Conservation (phyloP, 2,329 filamentous ascomycete genomes). For the Aspergillus sp. region DNA sequence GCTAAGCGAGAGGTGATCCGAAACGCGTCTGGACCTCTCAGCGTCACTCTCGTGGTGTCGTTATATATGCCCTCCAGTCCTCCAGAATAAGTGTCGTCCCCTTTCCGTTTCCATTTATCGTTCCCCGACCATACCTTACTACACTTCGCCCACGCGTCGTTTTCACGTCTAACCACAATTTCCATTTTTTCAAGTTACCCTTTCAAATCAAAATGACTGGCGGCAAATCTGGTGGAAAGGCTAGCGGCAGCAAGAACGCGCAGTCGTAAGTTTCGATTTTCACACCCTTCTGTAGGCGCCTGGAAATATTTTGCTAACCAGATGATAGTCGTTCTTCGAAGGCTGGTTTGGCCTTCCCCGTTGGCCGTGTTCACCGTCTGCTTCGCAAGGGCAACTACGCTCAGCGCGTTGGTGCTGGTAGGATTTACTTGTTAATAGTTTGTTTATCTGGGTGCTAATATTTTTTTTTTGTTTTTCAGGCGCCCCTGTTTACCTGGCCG, state of each 20-base stretch:
- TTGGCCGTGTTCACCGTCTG: constrained; percentile 98
- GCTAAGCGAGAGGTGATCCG: constrained; percentile 50
- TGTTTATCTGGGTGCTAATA: not conserved
- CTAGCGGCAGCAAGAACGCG: constrained; percentile 97
- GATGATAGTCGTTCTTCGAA: constrained; percentile 86
- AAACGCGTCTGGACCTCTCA: constrained; percentile 38
- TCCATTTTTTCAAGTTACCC: constrained; percentile 28
- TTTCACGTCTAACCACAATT: constrained; percentile 15
- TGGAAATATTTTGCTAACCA: constrained; percentile 39
- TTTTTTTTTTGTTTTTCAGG: constrained; percentile 38
- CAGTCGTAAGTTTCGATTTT: constrained; percentile 78
- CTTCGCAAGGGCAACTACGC: constrained; percentile 99
- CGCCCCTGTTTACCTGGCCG: constrained; percentile 94
- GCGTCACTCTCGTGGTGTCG: constrained; percentile 45
- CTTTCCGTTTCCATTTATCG: constrained; percentile 18
- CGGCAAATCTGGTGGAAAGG: constrained; percentile 99
- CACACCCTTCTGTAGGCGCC: not conserved
- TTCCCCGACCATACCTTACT: constrained; percentile 3
- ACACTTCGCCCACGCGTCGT: constrained; percentile 1
- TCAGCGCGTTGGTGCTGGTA: constrained; percentile 96
- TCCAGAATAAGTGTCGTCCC: constrained; percentile 33
- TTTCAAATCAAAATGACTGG: constrained; percentile 88
- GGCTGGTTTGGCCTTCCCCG: constrained; percentile 97
- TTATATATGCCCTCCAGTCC: constrained; percentile 44
- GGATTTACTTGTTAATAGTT: constrained; percentile 21